These are phyloP conservation scores for Mycena filopes DNA, from an alignment of 768 basidiomycete genomes.

Conservation along the genomic window DNA sequence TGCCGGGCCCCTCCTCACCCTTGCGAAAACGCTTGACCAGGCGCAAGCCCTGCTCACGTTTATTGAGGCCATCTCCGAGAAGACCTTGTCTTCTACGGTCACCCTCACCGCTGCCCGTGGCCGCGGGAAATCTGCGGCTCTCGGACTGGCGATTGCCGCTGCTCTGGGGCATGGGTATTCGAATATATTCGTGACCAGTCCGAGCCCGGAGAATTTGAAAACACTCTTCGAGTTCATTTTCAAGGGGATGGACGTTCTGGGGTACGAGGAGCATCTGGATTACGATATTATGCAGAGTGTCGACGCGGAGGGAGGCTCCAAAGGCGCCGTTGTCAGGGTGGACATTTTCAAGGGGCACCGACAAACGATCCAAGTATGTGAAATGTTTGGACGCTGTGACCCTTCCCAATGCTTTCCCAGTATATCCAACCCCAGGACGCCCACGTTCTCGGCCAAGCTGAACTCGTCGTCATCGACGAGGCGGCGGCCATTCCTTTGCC, in stretches of 20 bases:
- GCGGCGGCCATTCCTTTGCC: slow-evolving; percentile 98
- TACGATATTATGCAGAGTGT: slow-evolving; percentile 96
- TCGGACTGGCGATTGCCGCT: slow-evolving; percentile 94
- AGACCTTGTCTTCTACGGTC: slow-evolving; percentile 93
- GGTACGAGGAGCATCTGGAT: slow-evolving; percentile 97
- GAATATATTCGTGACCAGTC: slow-evolving; percentile 98
- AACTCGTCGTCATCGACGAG: slow-evolving; percentile 97
- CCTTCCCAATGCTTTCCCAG: slow-evolving; percentile 51
- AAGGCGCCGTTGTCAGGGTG: slow-evolving; percentile 94
- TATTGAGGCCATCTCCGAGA: slow-evolving; percentile 92
- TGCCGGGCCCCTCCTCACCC: slow-evolving; percentile 87
- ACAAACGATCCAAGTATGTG: slow-evolving; percentile 92
- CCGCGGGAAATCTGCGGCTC: slow-evolving; percentile 94
- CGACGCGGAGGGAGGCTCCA: slow-evolving; percentile 82
- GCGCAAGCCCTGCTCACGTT: slow-evolving; percentile 95
- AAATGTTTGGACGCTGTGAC: not conserved
- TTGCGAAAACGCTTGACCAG: slow-evolving; percentile 94
- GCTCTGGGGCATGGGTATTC: slow-evolving; percentile 94
- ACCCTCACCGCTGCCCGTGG: slow-evolving; percentile 95
- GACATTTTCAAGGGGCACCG: slow-evolving; percentile 93
- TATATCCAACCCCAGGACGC: slow-evolving; percentile 99
- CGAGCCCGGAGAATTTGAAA: slow-evolving; percentile 96
- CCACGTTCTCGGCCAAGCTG: slow-evolving; percentile 97
- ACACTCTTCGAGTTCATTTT: slow-evolving; percentile 98
- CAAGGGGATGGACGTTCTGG: slow-evolving; percentile 93